Percentiles rank a stretch among this genome's conserved stretches.
These are phyloP conservation scores for Rhododendron williamsianum DNA, from an alignment of 148 eudicot genomes.

Conservation along the genomic window DNA sequence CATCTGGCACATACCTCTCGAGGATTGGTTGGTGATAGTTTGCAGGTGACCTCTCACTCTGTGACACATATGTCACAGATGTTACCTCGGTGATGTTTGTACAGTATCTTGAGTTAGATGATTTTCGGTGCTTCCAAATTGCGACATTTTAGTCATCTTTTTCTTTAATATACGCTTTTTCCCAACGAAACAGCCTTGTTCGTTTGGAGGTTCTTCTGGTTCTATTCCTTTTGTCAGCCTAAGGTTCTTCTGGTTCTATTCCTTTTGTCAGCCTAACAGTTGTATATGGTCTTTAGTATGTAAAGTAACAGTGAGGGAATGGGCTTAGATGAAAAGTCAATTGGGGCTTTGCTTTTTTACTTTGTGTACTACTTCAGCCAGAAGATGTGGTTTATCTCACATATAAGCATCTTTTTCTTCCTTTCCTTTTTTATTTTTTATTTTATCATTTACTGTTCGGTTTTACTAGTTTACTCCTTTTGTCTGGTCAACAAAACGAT, in stretches of 20 bases:
- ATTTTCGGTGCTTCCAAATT: neutral
- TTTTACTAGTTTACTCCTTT: too few relatives aligned
- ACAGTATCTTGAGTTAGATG: neutral
- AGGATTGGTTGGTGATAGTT: conserved; percentile 10
- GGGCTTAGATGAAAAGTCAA: neutral
- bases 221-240: neutral
- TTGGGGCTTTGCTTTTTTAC: neutral
- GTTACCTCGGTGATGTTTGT: conserved; percentile 31
- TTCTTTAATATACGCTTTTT: neutral
- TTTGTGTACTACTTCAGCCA: neutral
- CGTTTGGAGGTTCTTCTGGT: neutral
- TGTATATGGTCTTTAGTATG: neutral
- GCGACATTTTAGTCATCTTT: neutral
- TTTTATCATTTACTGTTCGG: too few relatives aligned
- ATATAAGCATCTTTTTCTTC: neutral
- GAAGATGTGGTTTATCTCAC: neutral
- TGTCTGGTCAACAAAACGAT: too few relatives aligned
- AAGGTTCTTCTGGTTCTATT: neutral
- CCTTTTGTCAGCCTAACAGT: neutral
- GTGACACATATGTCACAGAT: conserved; percentile 23
- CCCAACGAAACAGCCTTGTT: neutral
- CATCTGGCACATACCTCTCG: conserved; percentile 13
- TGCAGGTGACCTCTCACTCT: conserved; percentile 9
- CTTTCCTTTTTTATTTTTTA: too few relatives aligned
- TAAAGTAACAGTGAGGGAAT: neutral